Conservation (phyloP, 805 yeast genomes). For the Wickerhamomyces pijperi region DNA sequence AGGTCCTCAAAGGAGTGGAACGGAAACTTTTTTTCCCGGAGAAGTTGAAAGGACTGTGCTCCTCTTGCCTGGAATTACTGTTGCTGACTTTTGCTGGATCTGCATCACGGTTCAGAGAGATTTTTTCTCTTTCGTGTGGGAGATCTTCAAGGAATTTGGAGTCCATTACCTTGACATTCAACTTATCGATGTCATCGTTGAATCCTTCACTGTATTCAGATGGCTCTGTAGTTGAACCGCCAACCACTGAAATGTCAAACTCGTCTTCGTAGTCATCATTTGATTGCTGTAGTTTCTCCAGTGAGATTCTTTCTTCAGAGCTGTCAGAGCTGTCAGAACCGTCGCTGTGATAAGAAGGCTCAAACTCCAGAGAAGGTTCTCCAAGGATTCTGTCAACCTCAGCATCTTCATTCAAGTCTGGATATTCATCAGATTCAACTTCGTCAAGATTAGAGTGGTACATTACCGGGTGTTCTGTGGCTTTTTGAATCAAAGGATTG, state of each 20-base stretch:
- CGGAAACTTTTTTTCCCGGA: slow-evolving; percentile 4
- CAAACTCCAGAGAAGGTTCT: neutral
- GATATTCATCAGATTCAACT: no score
- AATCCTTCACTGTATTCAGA: neutral
- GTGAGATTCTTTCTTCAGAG: no score
- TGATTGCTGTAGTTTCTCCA: no score
- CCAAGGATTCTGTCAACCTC: neutral
- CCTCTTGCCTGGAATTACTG: slow-evolving; percentile 3
- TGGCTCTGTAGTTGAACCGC: no score
- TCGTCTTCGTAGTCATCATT: no score
- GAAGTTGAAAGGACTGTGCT: slow-evolving; percentile 12
- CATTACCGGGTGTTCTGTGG: neutral
- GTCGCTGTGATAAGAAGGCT: neutral
- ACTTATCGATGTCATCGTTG: neutral
- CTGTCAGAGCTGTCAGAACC: no score
- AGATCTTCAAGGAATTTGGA: neutral
- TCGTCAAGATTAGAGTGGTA: neutral
- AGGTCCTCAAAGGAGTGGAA: slow-evolving; percentile 1
- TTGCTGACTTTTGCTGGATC: neutral
- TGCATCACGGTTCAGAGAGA: neutral
- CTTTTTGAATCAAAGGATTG: neutral
- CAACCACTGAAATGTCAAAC: no score
- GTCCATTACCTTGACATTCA: neutral
- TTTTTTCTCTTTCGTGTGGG: neutral
- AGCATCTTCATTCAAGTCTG: neutral